phyloP scores from a whole-genome alignment of 768 basidiomycete species.

The Stropharia rugosoannulata region DNA sequence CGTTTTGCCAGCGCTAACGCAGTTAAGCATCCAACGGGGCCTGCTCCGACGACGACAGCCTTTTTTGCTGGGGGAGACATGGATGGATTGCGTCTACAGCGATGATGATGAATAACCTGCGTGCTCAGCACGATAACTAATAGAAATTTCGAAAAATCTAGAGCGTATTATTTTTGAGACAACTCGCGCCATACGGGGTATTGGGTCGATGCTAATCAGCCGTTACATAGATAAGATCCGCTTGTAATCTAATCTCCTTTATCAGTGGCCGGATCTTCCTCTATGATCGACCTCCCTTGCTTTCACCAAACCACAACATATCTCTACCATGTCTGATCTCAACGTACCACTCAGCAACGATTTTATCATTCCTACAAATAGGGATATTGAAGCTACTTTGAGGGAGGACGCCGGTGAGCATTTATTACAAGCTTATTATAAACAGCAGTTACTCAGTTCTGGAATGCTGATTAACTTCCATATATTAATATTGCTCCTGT shows the following conservation, averaged over 20 bases:
- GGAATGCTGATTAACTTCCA: neutral
- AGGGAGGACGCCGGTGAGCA: constrained; percentile 37
- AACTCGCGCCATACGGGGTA: neutral
- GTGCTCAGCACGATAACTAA: neutral
- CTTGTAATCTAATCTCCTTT: constrained; percentile 18
- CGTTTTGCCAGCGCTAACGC: constrained; percentile 83
- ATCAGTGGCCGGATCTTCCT: constrained; percentile 12
- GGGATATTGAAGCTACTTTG: constrained; percentile 41
- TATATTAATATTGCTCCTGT: constrained; percentile 12
- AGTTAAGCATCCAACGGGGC: constrained; percentile 92
- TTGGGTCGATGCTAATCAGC: constrained; percentile 8
- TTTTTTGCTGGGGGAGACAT: constrained; percentile 19
- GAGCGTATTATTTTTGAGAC: constrained; percentile 5
- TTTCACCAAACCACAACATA: neutral
- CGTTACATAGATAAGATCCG: constrained; percentile 16
- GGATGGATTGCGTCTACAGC: neutral
- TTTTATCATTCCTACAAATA: constrained; percentile 59
- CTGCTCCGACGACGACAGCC: constrained; percentile 80
- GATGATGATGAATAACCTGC: constrained; percentile 13
- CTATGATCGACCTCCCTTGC: neutral
- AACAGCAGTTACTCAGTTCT: neutral
- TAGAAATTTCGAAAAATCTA: neutral
- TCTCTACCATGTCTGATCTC: constrained; percentile 15
- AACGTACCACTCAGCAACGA: constrained; percentile 44
- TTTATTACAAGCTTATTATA: neutral